Evolutionary conservation across 371 early-diverging fungal genomes (phyloP).

Genomic region (Circinella umbellata): DNA sequence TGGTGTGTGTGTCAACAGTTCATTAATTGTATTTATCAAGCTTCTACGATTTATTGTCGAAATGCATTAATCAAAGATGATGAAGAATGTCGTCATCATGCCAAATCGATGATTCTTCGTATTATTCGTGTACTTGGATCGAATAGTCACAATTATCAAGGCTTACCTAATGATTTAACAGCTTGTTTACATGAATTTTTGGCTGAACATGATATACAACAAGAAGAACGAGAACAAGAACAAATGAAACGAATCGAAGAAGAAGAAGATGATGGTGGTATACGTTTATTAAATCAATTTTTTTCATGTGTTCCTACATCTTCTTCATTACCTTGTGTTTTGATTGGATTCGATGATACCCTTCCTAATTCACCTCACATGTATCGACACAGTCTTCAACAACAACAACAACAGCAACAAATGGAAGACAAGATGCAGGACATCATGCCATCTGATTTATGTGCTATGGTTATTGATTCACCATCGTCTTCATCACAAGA

Average conservation of each 20-base stretch:
- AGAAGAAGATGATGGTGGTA: conserved; percentile 19
- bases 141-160: conserved; percentile 37
- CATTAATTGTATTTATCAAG: conserved; percentile 46
- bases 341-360: conserved; percentile 30
- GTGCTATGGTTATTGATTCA: conserved; percentile 1
- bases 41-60: conserved; percentile 49
- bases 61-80: conserved; percentile 32
- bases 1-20: conserved; percentile 57
- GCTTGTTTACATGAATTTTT: conserved; percentile 47
- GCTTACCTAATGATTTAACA: conserved; percentile 46
- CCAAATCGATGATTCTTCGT: conserved; percentile 46
- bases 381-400: conserved; percentile 6
- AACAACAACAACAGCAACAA: conserved; percentile 3
- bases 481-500: neutral
- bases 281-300: conserved; percentile 21
- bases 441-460: conserved; percentile 4
- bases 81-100: conserved; percentile 23
- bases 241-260: neutral
- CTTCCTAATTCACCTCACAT: conserved; percentile 38
- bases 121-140: conserved; percentile 40
- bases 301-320: conserved; percentile 18
- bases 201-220: conserved; percentile 31
- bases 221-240: neutral
- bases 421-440: conserved; percentile 4
- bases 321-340: conserved; percentile 5